phyloP scores from a whole-genome alignment of 2,329 filamentous ascomycete genomes.

The Falciphora oryzae region DNA sequence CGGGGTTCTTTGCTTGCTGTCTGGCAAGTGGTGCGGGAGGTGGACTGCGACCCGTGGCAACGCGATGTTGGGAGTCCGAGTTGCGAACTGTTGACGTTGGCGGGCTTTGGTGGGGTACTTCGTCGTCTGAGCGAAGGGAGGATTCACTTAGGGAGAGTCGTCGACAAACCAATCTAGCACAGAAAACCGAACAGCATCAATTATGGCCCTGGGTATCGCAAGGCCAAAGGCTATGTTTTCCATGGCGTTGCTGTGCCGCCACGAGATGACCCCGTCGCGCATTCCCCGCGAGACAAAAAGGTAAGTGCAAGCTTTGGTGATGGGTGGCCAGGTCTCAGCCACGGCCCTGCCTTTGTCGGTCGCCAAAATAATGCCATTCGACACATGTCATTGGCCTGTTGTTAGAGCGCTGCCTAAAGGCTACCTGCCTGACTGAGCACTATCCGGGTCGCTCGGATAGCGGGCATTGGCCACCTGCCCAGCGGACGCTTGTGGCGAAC shows the following conservation, averaged over 20 bases:
- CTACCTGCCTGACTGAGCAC: too few relatives aligned
- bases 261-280: too few relatives aligned
- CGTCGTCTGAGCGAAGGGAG: neutral
- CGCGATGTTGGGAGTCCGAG: too few relatives aligned
- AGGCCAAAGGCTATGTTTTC: too few relatives aligned
- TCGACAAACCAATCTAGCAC: too few relatives aligned
- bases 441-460: neutral
- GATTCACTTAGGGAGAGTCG: neutral
- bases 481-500: neutral
- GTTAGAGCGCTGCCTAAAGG: neutral
- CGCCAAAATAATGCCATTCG: neutral
- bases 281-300: neutral
- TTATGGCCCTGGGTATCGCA: too few relatives aligned
- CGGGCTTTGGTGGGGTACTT: neutral
- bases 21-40: neutral
- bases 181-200: too few relatives aligned
- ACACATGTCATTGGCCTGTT: neutral
- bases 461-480: neutral
- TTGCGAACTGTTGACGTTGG: too few relatives aligned
- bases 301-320: neutral
- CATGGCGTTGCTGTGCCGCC: neutral
- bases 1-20: neutral
- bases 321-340: too few relatives aligned
- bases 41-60: too few relatives aligned
- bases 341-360: neutral